Conservation (phyloP, 75 land plant species). For the Sequoiadendron giganteum region DNA sequence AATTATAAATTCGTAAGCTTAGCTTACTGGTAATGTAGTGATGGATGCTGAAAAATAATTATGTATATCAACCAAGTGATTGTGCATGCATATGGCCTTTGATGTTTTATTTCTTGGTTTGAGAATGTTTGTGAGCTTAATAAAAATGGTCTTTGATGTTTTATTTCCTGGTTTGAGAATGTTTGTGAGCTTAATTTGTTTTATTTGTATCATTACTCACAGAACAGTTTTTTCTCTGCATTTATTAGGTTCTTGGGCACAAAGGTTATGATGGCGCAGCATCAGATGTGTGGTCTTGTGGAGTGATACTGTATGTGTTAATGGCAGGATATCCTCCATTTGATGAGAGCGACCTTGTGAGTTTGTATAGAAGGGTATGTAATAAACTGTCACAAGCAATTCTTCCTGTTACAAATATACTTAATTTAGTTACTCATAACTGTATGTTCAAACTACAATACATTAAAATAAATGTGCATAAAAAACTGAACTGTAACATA, state of each 20-base stretch:
- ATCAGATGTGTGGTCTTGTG: conserved; percentile 92
- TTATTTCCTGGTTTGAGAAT: not conserved
- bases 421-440: no score
- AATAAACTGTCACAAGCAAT: not conserved
- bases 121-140: no score
- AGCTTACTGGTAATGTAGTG: not conserved
- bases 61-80: not conserved
- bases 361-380: conserved; percentile 57
- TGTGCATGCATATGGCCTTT: not conserved
- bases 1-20: not conserved
- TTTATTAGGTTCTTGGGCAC: conserved; percentile 50
- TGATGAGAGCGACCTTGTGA: conserved; percentile 54
- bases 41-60: not conserved
- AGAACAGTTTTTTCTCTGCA: not conserved
- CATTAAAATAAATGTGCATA: no score
- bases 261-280: conserved; percentile 86
- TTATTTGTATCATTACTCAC: not conserved
- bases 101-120: no score
- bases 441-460: no score
- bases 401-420: not conserved
- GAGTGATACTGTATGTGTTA: conserved; percentile 75
- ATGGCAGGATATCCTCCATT: conserved; percentile 90
- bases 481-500: no score
- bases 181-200: not conserved
- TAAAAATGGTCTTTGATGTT: not conserved